These are phyloP conservation scores for Gentiana straminea DNA, from an alignment of 257 asterid genomes.

Conservation along the genomic window DNA sequence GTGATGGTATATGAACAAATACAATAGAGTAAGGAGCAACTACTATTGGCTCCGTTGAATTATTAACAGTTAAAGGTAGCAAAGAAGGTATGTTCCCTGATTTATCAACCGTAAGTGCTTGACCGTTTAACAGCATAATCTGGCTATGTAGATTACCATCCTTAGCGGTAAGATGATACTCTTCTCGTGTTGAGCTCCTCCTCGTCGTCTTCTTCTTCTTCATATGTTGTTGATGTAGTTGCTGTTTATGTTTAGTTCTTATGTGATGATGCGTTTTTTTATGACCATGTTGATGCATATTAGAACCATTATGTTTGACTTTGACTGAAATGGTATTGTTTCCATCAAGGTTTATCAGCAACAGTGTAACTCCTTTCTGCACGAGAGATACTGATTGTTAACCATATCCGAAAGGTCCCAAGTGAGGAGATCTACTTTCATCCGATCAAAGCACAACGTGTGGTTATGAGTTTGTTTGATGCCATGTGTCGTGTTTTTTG, in stretches of 20 bases:
- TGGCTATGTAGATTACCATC: slow-evolving; percentile 68
- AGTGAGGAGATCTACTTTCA: background rate
- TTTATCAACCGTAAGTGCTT: slow-evolving; percentile 33
- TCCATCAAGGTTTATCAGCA: slow-evolving; percentile 70
- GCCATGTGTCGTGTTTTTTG: too few species aligned
- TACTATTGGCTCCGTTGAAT: slow-evolving; percentile 39
- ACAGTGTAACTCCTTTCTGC: slow-evolving; percentile 61
- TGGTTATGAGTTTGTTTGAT: too few species aligned
- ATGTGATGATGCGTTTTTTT: slow-evolving; percentile 19
- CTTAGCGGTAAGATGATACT: slow-evolving; percentile 70
- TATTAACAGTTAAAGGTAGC: slow-evolving; percentile 27
- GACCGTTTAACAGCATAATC: slow-evolving; percentile 57
- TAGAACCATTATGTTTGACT: slow-evolving; percentile 25
- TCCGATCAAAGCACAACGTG: too few species aligned
- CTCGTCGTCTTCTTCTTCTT: too few species aligned
- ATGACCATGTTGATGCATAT: slow-evolving; percentile 12
- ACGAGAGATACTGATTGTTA: slow-evolving; percentile 7
- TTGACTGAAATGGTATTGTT: slow-evolving; percentile 28
- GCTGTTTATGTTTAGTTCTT: slow-evolving; percentile 7
- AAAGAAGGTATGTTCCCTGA: slow-evolving; percentile 44
- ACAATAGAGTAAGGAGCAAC: slow-evolving; percentile 69
- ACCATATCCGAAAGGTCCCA: background rate
- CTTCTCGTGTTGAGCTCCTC: slow-evolving; percentile 41
- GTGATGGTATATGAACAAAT: slow-evolving; percentile 56
- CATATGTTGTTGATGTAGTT: too few species aligned